Evolutionary conservation across 2,329 filamentous ascomycete species (phyloP).

Genomic region (Verticillium klebahnii): DNA sequence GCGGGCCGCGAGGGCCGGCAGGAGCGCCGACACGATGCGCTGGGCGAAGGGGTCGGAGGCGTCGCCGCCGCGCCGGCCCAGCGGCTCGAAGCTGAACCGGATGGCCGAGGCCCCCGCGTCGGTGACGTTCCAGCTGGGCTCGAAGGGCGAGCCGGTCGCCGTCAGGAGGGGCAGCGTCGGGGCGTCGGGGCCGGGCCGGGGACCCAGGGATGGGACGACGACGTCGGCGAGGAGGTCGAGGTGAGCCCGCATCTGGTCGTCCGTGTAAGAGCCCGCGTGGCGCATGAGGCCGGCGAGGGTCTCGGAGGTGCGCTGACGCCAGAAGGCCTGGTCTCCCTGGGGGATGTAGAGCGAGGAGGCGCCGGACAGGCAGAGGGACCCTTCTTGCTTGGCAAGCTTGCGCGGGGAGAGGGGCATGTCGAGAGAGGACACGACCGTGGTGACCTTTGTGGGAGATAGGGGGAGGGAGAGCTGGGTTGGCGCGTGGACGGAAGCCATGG

Average conservation of each 20-base stretch:
- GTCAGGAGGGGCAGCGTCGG: conserved; percentile 10
- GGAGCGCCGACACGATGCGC: conserved; percentile 9
- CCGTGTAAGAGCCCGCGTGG: conserved; percentile 10
- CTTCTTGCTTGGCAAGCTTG: conserved; percentile 7
- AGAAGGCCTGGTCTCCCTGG: conserved; percentile 10
- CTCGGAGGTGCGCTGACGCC: conserved; percentile 9
- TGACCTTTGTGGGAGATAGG: neutral
- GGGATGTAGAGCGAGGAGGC: conserved; percentile 4
- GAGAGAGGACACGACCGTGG: neutral
- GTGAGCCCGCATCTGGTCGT: conserved; percentile 8
- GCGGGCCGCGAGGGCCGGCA: conserved; percentile 7
- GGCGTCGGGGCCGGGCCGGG: conserved; percentile 4
- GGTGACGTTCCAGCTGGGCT: conserved; percentile 12
- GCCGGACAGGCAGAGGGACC: neutral
- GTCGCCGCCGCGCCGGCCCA: conserved; percentile 10
- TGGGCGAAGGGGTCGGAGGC: conserved; percentile 10
- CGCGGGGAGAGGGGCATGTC: neutral
- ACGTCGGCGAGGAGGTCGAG: conserved; percentile 9
- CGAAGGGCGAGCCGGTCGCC: conserved; percentile 10
- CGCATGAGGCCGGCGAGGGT: conserved; percentile 10
- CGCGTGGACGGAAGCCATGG: conserved; percentile 1
- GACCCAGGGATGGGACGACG: conserved; percentile 11
- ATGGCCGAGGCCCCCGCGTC: conserved; percentile 10
- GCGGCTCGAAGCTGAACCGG: conserved; percentile 13
- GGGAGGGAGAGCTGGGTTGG: neutral